Evolutionary conservation across 2,329 filamentous ascomycete genomes (phyloP), one percentile per base, ranked within the genome.

Genomic region (Stemphylium beticola): DNA sequence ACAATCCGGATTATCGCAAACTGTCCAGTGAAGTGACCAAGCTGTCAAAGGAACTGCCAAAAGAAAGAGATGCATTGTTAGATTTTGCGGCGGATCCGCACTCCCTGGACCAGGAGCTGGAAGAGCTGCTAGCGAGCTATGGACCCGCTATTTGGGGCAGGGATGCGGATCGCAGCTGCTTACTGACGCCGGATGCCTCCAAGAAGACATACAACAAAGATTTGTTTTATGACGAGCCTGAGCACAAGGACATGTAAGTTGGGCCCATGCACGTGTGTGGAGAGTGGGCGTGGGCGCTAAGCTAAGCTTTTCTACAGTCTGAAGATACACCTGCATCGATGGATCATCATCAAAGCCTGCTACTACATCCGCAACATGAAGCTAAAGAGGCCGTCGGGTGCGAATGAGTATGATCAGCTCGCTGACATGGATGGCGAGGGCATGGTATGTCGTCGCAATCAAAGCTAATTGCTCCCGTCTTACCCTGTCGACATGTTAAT

Each of bases 321-420:
- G 47, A 72, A 73, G 53, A 69, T 71, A 42, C 72, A 74, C 43
- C 60, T 74, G 59, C 72, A 74, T 53, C 69, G 72, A 53, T 74
- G 72, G 72, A 72, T 74, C 58, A 70, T 74, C 64, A 74, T 74
- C 69, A 74, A 74, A 59, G 72, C 72, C 26, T 74, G 72, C 59
- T 74, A 74, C 49, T 74, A 73, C 46, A 74, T 74, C 26, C 64
- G 72, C 22, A 74, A 74, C 56, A 73, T 72, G 69, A 73, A 73
- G 59, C 64, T 74, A 5, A 74, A 74, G 58, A 61, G 69, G 31
- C 65, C 67, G 3, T 73, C 71, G 6, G 60, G 62, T 22, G 64
- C 61, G 32, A 68, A 66, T 37, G 71, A 73, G 8, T 67, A 68
- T 55, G 71, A 73, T 15, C 61, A 64, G 10, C 57, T 71, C 31